phyloP scores from a whole-genome alignment of 2,329 filamentous ascomycete species.

The Colletotrichum tabaci region DNA sequence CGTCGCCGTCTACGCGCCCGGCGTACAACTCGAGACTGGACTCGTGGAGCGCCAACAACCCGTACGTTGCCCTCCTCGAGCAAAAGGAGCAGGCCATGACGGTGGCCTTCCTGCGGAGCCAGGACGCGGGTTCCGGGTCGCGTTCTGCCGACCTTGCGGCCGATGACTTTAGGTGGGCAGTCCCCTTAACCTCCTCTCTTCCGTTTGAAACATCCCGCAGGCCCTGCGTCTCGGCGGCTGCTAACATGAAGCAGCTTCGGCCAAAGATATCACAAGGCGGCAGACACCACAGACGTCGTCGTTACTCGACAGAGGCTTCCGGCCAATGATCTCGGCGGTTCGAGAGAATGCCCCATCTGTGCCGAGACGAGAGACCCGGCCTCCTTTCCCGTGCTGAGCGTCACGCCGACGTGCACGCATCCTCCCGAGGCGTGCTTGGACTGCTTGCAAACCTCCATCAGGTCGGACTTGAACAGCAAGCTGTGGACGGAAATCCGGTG shows the following conservation, averaged over 20 bases:
- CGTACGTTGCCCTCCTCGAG: slow-evolving; percentile 51
- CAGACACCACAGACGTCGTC: slow-evolving; percentile 47
- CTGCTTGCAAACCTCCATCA: slow-evolving; percentile 54
- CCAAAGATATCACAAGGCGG: slow-evolving; percentile 52
- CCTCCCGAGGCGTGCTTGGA: slow-evolving; percentile 52
- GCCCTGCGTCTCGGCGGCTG: slow-evolving; percentile 9
- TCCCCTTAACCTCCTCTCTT: background rate
- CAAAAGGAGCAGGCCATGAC: slow-evolving; percentile 51
- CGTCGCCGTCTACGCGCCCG: slow-evolving; percentile 41
- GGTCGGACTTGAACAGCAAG: slow-evolving; percentile 51
- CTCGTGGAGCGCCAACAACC: slow-evolving; percentile 44
- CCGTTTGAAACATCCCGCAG: background rate
- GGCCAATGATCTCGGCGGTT: slow-evolving; percentile 43
- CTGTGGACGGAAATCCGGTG: slow-evolving; percentile 65
- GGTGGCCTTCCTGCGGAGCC: slow-evolving; percentile 48
- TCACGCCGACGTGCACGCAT: slow-evolving; percentile 54
- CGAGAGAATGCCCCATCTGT: slow-evolving; percentile 56
- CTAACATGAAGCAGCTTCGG: slow-evolving; percentile 48
- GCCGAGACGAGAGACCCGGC: slow-evolving; percentile 49
- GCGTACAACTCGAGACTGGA: slow-evolving; percentile 5
- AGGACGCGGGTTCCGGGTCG: slow-evolving; percentile 43
- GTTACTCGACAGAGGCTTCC: slow-evolving; percentile 51
- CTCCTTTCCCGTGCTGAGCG: slow-evolving; percentile 51
- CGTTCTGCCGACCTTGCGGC: slow-evolving; percentile 44
- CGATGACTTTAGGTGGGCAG: slow-evolving; percentile 52